Conservation (phyloP, 805 yeast genomes). For the Martiniozyma abietophila region DNA sequence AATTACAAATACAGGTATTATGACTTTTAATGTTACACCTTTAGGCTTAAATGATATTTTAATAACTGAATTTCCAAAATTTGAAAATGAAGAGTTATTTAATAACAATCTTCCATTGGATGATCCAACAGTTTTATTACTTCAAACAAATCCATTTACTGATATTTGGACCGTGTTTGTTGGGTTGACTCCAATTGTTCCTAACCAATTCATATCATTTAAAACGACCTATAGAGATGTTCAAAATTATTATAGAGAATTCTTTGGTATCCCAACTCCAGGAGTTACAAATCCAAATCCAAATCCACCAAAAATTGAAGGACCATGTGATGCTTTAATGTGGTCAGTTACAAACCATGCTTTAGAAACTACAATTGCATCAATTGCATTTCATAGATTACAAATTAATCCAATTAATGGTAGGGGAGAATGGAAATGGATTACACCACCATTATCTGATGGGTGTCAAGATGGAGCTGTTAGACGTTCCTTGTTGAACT, state of each 20-base stretch:
- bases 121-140: slow-evolving; percentile 2
- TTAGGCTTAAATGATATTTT: slow-evolving; percentile 7
- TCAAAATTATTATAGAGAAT: slow-evolving; percentile 52
- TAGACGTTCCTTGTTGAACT: slow-evolving; percentile 49
- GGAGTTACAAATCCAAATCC: slow-evolving; percentile 8
- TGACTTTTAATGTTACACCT: slow-evolving; percentile 27
- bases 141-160: slow-evolving; percentile 3
- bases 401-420: slow-evolving; percentile 22
- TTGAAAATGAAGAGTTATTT: too few species aligned
- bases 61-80: slow-evolving; percentile 5
- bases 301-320: slow-evolving; percentile 14
- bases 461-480: slow-evolving; percentile 86
- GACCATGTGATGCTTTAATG: slow-evolving; percentile 53
- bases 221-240: slow-evolving; percentile 70
- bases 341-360: slow-evolving; percentile 50
- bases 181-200: slow-evolving; percentile 41
- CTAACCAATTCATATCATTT: slow-evolving; percentile 75
- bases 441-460: slow-evolving; percentile 66
- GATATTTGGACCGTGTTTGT: slow-evolving; percentile 52
- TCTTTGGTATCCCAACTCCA: slow-evolving; percentile 30
- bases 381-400: slow-evolving; percentile 52
- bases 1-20: slow-evolving; percentile 21
- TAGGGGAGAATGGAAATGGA: slow-evolving; percentile 42
- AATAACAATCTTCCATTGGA: neutral
- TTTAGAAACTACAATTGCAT: slow-evolving; percentile 78